Base-by-base conservation (phyloP, 805 yeast genomes). In the Candida lessepsii region DNA sequence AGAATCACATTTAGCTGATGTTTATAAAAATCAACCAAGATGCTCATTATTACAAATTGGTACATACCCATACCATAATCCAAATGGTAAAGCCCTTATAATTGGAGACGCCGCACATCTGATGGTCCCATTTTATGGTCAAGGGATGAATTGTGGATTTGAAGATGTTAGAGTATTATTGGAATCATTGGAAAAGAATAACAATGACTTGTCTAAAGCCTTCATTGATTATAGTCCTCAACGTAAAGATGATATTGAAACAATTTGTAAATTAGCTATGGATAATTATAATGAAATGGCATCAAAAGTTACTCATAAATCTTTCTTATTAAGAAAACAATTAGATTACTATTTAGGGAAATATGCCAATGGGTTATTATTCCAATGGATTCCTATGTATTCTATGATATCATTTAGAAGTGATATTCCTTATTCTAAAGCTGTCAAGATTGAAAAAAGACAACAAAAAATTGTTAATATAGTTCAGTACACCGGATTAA, bases 81-180 rank as follows among this genome's bases (percentile, higher is more conserved):
- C 71, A 33, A 59, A 70, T 29, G 85, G 80, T 34, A 75, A 76
- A 42, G 81, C 81, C 11, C 65, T 90, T 8, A 63, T 90, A 9
- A 63, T 90, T 20, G 97, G 97, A 5, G 97, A 90, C 59, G 96
- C 97, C 1, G 95, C 97, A 0, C 97, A 90, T 63, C 80, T 93
- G 20, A 90, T 89, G 96, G 97, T 90, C 5, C 97, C 97, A n/a
- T 90, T 90, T 60, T 90, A 89, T 56, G 97, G 97, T 8, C 97
- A 90, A 60, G 97, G 97, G 4, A 84, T 90, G 91, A 90, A 90
- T 60, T 86, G 96, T 57, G 97, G 97, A 1, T 84, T 90, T 58
- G 97, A 90, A 61, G 97, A 91, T 52, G 90, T 90, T 16, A 67
- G 80, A 42, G 78, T 81, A 1, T 63, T 90, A 38, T 65, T 84